These are phyloP conservation scores for Saprolegnia diclina DNA, from an alignment of 352 stramenopile species.

Conservation along the genomic window DNA sequence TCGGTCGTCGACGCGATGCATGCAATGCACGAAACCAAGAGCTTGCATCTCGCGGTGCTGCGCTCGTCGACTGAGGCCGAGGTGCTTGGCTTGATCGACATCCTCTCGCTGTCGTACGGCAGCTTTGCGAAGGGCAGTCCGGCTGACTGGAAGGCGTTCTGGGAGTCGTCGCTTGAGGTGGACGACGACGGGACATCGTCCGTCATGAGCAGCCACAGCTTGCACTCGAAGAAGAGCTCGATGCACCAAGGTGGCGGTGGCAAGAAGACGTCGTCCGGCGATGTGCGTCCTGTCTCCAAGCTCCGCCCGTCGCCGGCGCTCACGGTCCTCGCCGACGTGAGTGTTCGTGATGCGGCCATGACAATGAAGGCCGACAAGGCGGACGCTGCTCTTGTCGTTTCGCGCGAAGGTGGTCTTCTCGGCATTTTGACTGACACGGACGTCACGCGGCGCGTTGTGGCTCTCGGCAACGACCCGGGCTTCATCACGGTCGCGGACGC, in stretches of 20 bases:
- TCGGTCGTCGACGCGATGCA: constrained; percentile 85
- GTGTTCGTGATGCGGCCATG: constrained; percentile 83
- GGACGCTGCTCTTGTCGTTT: constrained; percentile 91
- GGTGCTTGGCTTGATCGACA: constrained; percentile 75
- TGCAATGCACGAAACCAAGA: constrained; percentile 84
- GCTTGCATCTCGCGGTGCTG: constrained; percentile 76
- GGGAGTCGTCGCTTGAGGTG: constrained; percentile 81
- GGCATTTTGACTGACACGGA: constrained; percentile 96
- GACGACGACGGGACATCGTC: constrained; percentile 69
- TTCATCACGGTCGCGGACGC: constrained; percentile 78
- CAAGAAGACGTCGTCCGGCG: constrained; percentile 45
- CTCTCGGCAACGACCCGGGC: constrained; percentile 76
- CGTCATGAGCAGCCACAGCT: constrained; percentile 75
- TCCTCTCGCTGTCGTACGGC: constrained; percentile 83
- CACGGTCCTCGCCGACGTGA: constrained; percentile 79
- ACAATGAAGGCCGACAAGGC: constrained; percentile 87
- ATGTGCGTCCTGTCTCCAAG: constrained; percentile 89
- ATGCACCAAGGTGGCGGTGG: constrained; percentile 32
- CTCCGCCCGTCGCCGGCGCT: constrained; percentile 85
- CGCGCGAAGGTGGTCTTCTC: constrained; percentile 77
- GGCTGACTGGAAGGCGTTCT: constrained; percentile 86
- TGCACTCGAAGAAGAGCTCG: constrained; percentile 49
- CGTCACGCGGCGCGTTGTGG: constrained; percentile 78
- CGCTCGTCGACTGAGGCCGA: constrained; percentile 57
- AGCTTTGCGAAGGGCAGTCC: constrained; percentile 84